A percentile compares a stretch with the other conserved stretches of the same genome.
Evolutionary conservation across 176 grass and related monocot species (phyloP).

Genomic region (Miscanthus lutarioriparius): DNA sequence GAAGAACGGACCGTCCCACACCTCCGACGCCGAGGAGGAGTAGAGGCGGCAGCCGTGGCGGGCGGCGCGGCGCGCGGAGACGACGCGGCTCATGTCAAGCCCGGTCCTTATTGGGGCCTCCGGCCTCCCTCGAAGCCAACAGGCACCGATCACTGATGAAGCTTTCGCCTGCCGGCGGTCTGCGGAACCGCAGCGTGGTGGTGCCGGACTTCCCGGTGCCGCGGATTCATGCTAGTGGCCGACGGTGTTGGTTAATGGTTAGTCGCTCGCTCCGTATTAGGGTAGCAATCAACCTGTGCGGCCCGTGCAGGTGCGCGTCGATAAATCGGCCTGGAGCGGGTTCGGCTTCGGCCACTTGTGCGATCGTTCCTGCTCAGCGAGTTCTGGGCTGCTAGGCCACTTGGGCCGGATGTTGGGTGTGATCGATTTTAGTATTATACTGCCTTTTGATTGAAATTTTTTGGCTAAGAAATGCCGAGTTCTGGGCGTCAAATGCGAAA

Average conservation of each 20-base stretch:
- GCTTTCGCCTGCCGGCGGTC: neutral
- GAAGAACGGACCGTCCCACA: slow-evolving; percentile 59
- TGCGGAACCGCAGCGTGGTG: neutral
- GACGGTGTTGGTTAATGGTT: no score
- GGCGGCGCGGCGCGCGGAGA: neutral
- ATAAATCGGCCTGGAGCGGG: no score
- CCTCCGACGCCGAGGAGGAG: slow-evolving; percentile 29
- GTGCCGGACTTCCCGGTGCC: no score
- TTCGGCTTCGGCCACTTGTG: no score
- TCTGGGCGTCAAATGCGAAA: no score
- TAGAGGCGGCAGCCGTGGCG: neutral
- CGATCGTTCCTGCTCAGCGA: no score
- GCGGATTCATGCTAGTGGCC: neutral
- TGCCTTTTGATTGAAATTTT: no score
- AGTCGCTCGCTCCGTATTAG: no score
- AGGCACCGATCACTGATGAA: neutral
- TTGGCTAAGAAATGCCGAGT: no score
- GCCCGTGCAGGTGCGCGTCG: neutral
- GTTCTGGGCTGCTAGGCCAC: neutral
- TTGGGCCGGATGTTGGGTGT: neutral
- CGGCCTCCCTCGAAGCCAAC: neutral
- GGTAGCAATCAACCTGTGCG: neutral
- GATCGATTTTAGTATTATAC: neutral
- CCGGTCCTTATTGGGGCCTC: neutral
- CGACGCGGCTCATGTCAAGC: neutral